These are phyloP conservation scores for Naumovozyma baii DNA, from an alignment of 805 yeast species.

Conservation along the genomic window DNA sequence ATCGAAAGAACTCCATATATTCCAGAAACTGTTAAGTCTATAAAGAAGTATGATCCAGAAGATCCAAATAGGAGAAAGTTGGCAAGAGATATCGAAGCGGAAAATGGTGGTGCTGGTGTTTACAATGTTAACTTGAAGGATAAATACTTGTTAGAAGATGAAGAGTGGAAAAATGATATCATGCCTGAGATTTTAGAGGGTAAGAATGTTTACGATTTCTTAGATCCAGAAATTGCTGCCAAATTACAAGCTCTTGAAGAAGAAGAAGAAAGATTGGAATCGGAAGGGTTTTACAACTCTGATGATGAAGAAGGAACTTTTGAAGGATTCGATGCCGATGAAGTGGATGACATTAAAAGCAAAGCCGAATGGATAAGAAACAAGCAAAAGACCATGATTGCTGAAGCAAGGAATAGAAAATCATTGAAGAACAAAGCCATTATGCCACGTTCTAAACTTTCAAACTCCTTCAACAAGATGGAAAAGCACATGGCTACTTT, in stretches of 20 bases:
- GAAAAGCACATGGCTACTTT: constrained; percentile 81
- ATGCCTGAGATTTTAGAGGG: constrained; percentile 97
- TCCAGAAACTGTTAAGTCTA: constrained; percentile 60
- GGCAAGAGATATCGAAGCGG: constrained; percentile 84
- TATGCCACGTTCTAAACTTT: constrained; percentile 81
- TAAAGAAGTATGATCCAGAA: constrained; percentile 60
- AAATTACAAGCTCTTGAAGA: constrained; percentile 92
- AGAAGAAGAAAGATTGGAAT: constrained; percentile 89
- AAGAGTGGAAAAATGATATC: constrained; percentile 93
- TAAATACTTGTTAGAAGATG: constrained; percentile 84
- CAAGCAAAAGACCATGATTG: constrained; percentile 88
- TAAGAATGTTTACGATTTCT: constrained; percentile 91
- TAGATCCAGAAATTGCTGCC: constrained; percentile 90
- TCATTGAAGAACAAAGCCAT: constrained; percentile 77
- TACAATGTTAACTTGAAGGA: constrained; percentile 89
- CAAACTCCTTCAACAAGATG: constrained; percentile 66
- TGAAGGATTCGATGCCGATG: constrained; percentile 60
- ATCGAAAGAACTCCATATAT: constrained; percentile 67
- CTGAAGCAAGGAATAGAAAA: constrained; percentile 79
- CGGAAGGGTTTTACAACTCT: constrained; percentile 91
- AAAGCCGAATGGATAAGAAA: constrained; percentile 95
- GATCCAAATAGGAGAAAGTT: constrained; percentile 77
- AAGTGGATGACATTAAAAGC: constrained; percentile 56
- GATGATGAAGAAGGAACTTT: constrained; percentile 65
- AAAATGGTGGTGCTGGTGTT: constrained; percentile 98